Conservation (phyloP, 2,329 filamentous ascomycete species). For the Pseudogymnoascus sp. region DNA sequence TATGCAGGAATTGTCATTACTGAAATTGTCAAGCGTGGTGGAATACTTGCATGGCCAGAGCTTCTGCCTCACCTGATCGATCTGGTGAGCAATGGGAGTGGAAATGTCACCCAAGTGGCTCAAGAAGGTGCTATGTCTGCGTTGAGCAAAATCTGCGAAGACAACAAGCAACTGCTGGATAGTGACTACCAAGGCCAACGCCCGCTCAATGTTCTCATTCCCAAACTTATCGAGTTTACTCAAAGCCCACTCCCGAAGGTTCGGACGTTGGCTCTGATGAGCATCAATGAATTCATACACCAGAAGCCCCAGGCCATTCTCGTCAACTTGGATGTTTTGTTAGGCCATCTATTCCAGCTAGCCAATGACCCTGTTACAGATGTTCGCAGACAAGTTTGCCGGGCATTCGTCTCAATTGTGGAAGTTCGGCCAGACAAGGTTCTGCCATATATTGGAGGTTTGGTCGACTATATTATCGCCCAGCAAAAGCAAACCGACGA, state of each 20-base stretch:
- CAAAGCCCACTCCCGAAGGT: constrained; percentile 70
- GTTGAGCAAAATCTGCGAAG: constrained; percentile 91
- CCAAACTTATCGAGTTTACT: constrained; percentile 83
- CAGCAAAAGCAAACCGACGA: constrained; percentile 81
- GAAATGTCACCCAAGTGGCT: constrained; percentile 61
- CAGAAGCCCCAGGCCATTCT: constrained; percentile 78
- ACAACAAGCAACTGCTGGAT: constrained; percentile 81
- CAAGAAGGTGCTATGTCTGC: constrained; percentile 94
- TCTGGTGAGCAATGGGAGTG: constrained; percentile 66
- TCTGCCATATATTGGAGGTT: constrained; percentile 74
- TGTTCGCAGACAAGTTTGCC: constrained; percentile 87
- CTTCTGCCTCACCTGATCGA: constrained; percentile 76
- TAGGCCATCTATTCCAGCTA: constrained; percentile 77
- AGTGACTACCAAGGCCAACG: constrained; percentile 82
- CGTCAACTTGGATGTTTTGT: constrained; percentile 70
- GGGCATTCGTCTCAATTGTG: constrained; percentile 85
- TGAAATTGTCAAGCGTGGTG: constrained; percentile 78
- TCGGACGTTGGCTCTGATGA: constrained; percentile 69
- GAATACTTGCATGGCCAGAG: constrained; percentile 85
- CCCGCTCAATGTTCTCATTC: constrained; percentile 81
- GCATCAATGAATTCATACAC: constrained; percentile 87
- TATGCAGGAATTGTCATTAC: constrained; percentile 92
- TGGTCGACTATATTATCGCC: constrained; percentile 87
- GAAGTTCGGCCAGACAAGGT: constrained; percentile 88
- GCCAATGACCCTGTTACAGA: constrained; percentile 71